Evolutionary conservation across 805 yeast genomes (phyloP).

Genomic region (Candida broadrunensis): DNA sequence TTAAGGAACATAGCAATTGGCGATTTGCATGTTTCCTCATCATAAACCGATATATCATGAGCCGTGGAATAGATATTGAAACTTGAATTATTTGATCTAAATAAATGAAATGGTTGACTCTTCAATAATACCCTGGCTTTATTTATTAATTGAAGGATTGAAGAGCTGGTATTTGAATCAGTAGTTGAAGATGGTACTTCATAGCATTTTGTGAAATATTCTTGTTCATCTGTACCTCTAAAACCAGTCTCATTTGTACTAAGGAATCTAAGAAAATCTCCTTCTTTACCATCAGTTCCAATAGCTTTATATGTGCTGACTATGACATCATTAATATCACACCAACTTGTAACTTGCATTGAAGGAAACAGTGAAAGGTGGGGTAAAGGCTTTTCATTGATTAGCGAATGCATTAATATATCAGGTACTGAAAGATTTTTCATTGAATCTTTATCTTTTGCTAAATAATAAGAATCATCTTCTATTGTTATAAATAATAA

Average conservation of each 20-base stretch:
- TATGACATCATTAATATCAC: conserved; percentile 53
- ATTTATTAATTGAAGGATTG: conserved; percentile 55
- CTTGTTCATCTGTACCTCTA: conserved; percentile 12
- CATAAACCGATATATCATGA: conserved; percentile 55
- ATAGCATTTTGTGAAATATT: conserved; percentile 23
- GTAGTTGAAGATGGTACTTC: conserved; percentile 11
- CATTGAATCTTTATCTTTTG: conserved; percentile 9
- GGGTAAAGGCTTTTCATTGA: conserved; percentile 76
- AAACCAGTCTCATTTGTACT: conserved; percentile 25
- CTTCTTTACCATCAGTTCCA: conserved; percentile 10
- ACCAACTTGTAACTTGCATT: conserved; percentile 68
- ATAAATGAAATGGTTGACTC: conserved; percentile 82
- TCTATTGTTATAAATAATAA: conserved; percentile 59
- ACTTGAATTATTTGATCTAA: conserved; percentile 42
- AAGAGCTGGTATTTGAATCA: conserved; percentile 16
- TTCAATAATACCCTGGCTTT: conserved; percentile 75
- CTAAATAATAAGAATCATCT: conserved; percentile 39
- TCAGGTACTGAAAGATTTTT: conserved; percentile 67
- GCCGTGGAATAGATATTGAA: conserved; percentile 61
- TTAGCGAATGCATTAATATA: conserved; percentile 82
- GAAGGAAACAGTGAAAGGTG: conserved; percentile 52
- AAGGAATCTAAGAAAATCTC: conserved; percentile 24
- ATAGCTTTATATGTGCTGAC: conserved; percentile 42
- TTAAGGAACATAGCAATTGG: conserved; percentile 69
- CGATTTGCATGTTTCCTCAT: conserved; percentile 54